Evolutionary conservation across 345 rosid species (phyloP).

Genomic region (Citrus maxima): DNA sequence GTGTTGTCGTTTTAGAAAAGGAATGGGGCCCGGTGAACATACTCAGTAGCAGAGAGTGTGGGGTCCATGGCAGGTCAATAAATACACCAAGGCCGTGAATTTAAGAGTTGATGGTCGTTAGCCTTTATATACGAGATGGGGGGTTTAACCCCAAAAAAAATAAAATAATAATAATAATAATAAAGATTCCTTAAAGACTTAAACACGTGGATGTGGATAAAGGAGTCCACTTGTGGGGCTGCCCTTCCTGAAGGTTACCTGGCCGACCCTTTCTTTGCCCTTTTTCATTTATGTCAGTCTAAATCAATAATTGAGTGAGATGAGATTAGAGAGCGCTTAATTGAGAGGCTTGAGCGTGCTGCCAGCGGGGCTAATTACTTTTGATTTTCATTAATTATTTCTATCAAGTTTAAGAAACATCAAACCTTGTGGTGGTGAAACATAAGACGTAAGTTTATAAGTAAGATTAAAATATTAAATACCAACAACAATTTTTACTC

Average conservation of each 20-base stretch:
- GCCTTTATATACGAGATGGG: background rate
- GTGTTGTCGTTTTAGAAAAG: slow-evolving; percentile 8
- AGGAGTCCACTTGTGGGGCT: slow-evolving; percentile 21
- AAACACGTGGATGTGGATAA: slow-evolving; percentile 23
- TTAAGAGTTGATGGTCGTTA: background rate
- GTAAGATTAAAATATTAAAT: too few species aligned
- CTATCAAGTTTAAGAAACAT: too few species aligned
- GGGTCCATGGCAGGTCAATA: slow-evolving; percentile 26
- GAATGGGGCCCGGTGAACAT: slow-evolving; percentile 26
- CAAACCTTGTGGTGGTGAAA: too few species aligned
- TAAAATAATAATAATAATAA: background rate
- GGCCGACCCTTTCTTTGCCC: background rate
- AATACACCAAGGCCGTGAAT: slow-evolving; percentile 30
- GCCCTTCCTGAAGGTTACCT: slow-evolving; percentile 21
- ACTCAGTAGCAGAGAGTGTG: background rate
- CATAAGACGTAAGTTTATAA: too few species aligned
- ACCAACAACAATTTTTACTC: background rate
- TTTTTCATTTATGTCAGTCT: too few species aligned
- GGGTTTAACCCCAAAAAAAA: background rate
- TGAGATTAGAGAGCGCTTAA: too few species aligned
- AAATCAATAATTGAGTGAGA: background rate
- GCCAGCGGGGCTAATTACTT: too few species aligned
- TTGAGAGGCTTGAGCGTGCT: too few species aligned
- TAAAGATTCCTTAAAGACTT: slow-evolving; percentile 13
- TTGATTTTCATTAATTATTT: too few species aligned